Evolutionary conservation across 257 asterid species (phyloP).

Genomic region (Lycium ferocissimum): DNA sequence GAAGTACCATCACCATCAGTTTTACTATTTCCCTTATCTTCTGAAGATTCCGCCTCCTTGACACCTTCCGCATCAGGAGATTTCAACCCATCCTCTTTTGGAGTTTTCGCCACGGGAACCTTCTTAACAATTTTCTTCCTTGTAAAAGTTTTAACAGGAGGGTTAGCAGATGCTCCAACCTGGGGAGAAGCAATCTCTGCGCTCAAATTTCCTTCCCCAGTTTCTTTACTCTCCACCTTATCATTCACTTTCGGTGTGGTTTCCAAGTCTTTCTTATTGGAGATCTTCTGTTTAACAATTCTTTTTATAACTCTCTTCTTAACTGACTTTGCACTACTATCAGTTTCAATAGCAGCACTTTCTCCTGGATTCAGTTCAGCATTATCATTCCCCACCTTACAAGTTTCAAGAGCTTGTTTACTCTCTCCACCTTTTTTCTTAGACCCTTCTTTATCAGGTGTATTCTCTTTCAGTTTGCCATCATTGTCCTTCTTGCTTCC

Average conservation of each 20-base stretch:
- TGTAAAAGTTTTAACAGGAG: slow-evolving; percentile 61
- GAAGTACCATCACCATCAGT: slow-evolving; percentile 44
- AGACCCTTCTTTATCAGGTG: slow-evolving; percentile 43
- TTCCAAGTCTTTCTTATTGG: slow-evolving; percentile 39
- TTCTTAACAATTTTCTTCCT: slow-evolving; percentile 67
- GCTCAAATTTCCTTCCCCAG: slow-evolving; percentile 44
- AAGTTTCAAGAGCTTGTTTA: slow-evolving; percentile 46
- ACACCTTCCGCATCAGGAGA: slow-evolving; percentile 47
- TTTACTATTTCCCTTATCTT: slow-evolving; percentile 47
- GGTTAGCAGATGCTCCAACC: slow-evolving; percentile 54
- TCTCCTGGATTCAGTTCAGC: slow-evolving; percentile 46
- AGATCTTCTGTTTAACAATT: slow-evolving; percentile 46
- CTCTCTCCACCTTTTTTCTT: slow-evolving; percentile 50
- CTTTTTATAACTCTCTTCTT: slow-evolving; percentile 82
- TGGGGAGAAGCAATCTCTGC: slow-evolving; percentile 55
- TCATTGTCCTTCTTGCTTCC: slow-evolving; percentile 51
- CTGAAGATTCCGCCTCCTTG: slow-evolving; percentile 48
- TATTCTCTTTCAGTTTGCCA: slow-evolving; percentile 43
- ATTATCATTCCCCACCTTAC: slow-evolving; percentile 45
- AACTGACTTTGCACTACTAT: slow-evolving; percentile 58
- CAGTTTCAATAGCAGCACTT: slow-evolving; percentile 45
- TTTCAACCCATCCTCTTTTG: slow-evolving; percentile 43
- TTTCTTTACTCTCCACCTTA: slow-evolving; percentile 51
- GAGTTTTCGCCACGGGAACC: slow-evolving; percentile 45
- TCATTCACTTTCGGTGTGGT: slow-evolving; percentile 18